Conservation (phyloP, 2,329 filamentous ascomycete species). For the Neonectria neomacrospora region DNA sequence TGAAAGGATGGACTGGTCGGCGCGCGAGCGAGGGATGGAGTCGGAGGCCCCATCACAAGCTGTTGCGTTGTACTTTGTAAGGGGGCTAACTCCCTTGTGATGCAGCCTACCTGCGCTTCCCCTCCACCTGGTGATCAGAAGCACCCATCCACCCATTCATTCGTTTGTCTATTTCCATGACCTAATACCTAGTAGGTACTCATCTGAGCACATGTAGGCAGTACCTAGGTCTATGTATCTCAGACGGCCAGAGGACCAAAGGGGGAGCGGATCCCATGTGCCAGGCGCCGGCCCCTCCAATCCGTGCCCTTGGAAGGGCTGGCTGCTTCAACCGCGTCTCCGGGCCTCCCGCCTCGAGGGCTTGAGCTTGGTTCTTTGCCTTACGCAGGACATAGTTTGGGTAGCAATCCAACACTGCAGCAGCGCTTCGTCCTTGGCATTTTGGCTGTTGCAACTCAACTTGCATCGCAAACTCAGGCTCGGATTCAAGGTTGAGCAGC, state of each 20-base stretch:
- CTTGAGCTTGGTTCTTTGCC: conserved; percentile 1
- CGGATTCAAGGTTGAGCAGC: neutral
- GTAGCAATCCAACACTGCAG: neutral
- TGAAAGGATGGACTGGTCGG: neutral
- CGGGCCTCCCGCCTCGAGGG: neutral
- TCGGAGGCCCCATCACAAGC: conserved; percentile 19
- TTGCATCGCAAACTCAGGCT: conserved; percentile 1
- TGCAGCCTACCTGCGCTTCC: conserved; percentile 1
- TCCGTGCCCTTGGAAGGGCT: conserved; percentile 6
- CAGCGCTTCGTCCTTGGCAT: conserved; percentile 7
- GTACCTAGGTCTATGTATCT: neutral
- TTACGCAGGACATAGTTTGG: neutral
- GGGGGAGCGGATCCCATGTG: conserved; percentile 2
- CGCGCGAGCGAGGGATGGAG: neutral
- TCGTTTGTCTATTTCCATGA: neutral
- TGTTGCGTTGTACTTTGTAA: conserved; percentile 2
- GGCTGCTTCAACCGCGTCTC: conserved; percentile 3
- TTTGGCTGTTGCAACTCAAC: neutral
- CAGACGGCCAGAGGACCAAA: neutral
- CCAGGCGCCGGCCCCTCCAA: conserved; percentile 1
- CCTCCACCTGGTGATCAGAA: conserved; percentile 4
- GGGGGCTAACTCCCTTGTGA: conserved; percentile 11
- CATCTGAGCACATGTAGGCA: neutral
- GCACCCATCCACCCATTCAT: neutral
- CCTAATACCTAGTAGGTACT: too few relatives aligned